A percentile compares a stretch with the other conserved stretches of the same genome.
phyloP scores from a whole-genome alignment of 164 flowering plant species.

The Litsea cubeba region DNA sequence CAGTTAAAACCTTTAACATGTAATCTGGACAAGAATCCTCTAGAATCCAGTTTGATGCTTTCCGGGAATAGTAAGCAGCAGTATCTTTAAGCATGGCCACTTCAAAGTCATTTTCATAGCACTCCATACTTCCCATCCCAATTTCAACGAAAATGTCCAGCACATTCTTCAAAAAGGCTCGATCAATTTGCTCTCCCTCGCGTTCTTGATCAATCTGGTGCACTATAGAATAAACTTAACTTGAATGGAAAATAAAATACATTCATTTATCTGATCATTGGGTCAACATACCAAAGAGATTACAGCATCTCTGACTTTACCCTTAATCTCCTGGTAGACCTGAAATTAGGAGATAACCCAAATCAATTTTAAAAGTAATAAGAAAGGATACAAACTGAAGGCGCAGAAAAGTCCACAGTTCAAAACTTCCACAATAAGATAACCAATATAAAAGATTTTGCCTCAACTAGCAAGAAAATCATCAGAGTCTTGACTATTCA shows the following conservation, averaged over 20 bases:
- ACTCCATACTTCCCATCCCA: constrained; percentile 68
- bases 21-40: constrained; percentile 88
- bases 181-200: constrained; percentile 62
- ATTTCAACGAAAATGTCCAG: constrained; percentile 74
- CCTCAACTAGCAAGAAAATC: background rate
- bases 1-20: constrained; percentile 51
- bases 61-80: constrained; percentile 70
- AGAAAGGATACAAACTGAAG: background rate
- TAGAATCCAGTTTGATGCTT: constrained; percentile 74
- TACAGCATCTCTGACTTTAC: constrained; percentile 14
- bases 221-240: background rate
- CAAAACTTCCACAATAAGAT: too few species aligned
- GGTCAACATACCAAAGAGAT: constrained; percentile 13
- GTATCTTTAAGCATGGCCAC: constrained; percentile 54
- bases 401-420: background rate
- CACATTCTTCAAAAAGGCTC: constrained; percentile 69
- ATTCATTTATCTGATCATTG: background rate
- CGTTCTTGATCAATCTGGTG: constrained; percentile 19
- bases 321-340: constrained; percentile 13
- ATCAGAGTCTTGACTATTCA: background rate
- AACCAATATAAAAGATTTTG: background rate
- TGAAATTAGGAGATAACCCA: background rate
- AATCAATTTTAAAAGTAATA: background rate
- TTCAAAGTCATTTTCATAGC: constrained; percentile 69
- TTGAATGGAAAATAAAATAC: background rate